These are phyloP conservation scores for Prunus campanulata DNA, from an alignment of 306 rosid species.

Conservation along the genomic window DNA sequence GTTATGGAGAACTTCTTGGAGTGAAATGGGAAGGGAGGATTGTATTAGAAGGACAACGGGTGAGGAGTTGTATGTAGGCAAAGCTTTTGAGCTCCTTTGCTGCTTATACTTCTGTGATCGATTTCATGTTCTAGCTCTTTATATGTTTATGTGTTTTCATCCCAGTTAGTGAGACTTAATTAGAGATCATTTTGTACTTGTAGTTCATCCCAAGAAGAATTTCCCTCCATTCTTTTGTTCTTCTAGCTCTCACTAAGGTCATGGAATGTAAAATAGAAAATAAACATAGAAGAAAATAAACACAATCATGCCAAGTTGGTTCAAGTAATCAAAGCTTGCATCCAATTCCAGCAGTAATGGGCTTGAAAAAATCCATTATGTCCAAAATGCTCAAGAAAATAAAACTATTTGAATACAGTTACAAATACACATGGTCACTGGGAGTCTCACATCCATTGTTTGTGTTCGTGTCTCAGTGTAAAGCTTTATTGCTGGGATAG, in stretches of 20 bases:
- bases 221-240: not conserved
- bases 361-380: too few relatives aligned
- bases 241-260: not conserved
- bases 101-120: constrained; percentile 31
- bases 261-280: not conserved
- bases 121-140: constrained; percentile 30
- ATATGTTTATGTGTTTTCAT: constrained; percentile 34
- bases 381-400: too few relatives aligned
- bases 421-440: too few relatives aligned
- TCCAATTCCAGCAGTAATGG: too few relatives aligned
- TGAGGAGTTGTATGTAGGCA: constrained; percentile 55
- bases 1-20: constrained; percentile 91
- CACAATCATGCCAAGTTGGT: not conserved
- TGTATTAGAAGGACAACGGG: constrained; percentile 21
- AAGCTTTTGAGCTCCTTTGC: constrained; percentile 45
- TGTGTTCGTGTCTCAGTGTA: too few relatives aligned
- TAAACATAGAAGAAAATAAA: not conserved
- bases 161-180: constrained; percentile 40
- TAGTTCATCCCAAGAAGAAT: constrained; percentile 30
- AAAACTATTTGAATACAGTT: too few relatives aligned
- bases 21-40: constrained; percentile 36
- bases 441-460: too few relatives aligned
- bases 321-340: not conserved
- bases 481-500: too few relatives aligned
- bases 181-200: constrained; percentile 33